Conservation (phyloP, 352 stramenopile genomes). For the Phytophthora sp. region DNA sequence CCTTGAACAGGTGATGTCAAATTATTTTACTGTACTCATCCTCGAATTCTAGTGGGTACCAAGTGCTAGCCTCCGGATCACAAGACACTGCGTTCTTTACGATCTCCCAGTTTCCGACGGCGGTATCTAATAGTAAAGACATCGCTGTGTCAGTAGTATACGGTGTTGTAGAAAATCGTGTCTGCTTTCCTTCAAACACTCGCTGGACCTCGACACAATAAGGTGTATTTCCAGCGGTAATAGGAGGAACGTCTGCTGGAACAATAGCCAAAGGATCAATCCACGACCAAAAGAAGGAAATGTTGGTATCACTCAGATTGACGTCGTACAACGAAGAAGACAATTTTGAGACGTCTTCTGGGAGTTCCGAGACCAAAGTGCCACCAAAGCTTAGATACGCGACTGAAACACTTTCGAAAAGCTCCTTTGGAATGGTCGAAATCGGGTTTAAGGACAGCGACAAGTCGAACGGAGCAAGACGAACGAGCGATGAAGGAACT, state of each 20-base stretch:
- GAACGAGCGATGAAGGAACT: constrained; percentile 20
- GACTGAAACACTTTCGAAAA: constrained; percentile 42
- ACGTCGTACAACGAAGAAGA: constrained; percentile 32
- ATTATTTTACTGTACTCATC: neutral
- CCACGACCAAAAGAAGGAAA: constrained; percentile 43
- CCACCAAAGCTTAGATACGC: constrained; percentile 36
- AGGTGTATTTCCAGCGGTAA: constrained; percentile 30
- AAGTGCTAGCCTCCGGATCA: neutral
- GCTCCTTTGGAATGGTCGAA: constrained; percentile 21
- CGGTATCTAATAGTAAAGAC: neutral
- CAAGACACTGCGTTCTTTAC: neutral
- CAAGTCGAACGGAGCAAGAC: constrained; percentile 31
- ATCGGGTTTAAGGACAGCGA: constrained; percentile 39
- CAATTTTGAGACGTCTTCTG: constrained; percentile 23
- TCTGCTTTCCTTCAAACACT: constrained; percentile 22
- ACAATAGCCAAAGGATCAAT: constrained; percentile 23
- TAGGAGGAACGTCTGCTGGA: neutral
- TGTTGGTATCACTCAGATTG: constrained; percentile 35
- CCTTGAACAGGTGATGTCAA: too few species aligned
- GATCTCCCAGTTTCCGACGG: neutral
- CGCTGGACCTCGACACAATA: constrained; percentile 23
- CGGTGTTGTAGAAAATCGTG: neutral
- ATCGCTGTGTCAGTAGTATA: too few species aligned
- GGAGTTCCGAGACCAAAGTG: constrained; percentile 29
- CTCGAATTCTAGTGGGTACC: neutral